A percentile compares a stretch with the other conserved stretches of the same genome.
phyloP scores from a whole-genome alignment of 805 yeast genomes.

The Pichia sporocuriosa region DNA sequence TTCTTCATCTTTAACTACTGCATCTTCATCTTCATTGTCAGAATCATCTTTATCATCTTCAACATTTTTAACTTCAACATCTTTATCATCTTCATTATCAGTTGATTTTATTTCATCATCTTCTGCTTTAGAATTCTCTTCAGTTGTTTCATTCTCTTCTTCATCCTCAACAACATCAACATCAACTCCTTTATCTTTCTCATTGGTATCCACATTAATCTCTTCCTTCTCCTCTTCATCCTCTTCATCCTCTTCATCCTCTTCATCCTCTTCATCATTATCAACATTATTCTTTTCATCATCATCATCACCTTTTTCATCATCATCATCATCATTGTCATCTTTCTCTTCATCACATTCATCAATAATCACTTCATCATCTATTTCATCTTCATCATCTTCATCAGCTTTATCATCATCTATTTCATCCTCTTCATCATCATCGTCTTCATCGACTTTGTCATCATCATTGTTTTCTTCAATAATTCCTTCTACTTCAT shows the following conservation, averaged over 20 bases:
- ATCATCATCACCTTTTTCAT: not conserved
- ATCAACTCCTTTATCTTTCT: constrained; percentile 5
- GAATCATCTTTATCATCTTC: constrained; percentile 10
- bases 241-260: constrained; percentile 10
- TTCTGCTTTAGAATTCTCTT: not conserved
- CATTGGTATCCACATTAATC: constrained; percentile 7
- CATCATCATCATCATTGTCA: constrained; percentile 7
- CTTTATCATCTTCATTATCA: constrained; percentile 8
- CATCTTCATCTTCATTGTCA: constrained; percentile 6
- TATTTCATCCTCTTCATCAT: constrained; percentile 5
- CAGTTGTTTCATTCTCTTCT: not conserved
- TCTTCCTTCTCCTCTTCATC: constrained; percentile 7
- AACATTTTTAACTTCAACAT: constrained; percentile 5
- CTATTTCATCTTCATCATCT: constrained; percentile 5
- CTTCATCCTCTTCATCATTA: constrained; percentile 6
- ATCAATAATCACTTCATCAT: no score
- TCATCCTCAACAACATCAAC: not conserved
- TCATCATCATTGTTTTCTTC: constrained; percentile 8
- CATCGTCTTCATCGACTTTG: constrained; percentile 4
- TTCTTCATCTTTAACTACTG: constrained; percentile 12
- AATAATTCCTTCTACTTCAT: not conserved
- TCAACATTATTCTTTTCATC: constrained; percentile 4
- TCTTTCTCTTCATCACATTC: not conserved
- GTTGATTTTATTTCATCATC: constrained; percentile 2
- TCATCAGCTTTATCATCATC: constrained; percentile 11